Conservation (phyloP, 1,284 basidiomycete genomes). For the Stereum hirsutum region DNA sequence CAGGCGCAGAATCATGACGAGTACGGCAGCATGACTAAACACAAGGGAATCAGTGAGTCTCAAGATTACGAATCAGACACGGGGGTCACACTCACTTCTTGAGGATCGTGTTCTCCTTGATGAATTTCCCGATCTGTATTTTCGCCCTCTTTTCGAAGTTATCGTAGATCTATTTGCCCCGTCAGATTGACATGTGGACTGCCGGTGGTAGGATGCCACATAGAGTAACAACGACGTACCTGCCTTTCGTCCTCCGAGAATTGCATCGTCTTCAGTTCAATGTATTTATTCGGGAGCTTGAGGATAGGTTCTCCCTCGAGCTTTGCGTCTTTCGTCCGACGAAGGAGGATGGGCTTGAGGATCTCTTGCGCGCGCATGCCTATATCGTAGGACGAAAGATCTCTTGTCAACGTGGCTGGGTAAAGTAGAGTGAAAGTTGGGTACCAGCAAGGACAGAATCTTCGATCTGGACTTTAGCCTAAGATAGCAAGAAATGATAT, state of each 20-base stretch:
- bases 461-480: conserved; percentile 42
- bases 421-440: conserved; percentile 15
- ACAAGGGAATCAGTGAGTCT: conserved; percentile 3
- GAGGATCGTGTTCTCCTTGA: conserved; percentile 43
- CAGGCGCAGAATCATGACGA: conserved; percentile 57
- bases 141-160: conserved; percentile 45
- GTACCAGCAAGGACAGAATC: conserved; percentile 49
- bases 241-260: conserved; percentile 58
- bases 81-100: conserved; percentile 40
- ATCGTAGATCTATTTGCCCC: conserved; percentile 47
- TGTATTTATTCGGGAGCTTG: conserved; percentile 47
- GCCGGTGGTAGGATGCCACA: not conserved
- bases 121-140: conserved; percentile 47
- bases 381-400: not conserved
- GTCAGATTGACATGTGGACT: not conserved
- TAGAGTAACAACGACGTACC: conserved; percentile 22
- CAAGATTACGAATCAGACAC: not conserved
- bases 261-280: conserved; percentile 45
- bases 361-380: conserved; percentile 48
- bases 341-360: conserved; percentile 47
- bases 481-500: no score
- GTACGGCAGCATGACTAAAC: conserved; percentile 38
- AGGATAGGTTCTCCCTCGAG: conserved; percentile 52
- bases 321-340: conserved; percentile 51
- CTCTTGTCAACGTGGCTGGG: not conserved